Evolutionary conservation across 1,284 basidiomycete genomes (phyloP), one percentile per base, ranked within the genome.

Genomic region (Puccinia sorghi): DNA sequence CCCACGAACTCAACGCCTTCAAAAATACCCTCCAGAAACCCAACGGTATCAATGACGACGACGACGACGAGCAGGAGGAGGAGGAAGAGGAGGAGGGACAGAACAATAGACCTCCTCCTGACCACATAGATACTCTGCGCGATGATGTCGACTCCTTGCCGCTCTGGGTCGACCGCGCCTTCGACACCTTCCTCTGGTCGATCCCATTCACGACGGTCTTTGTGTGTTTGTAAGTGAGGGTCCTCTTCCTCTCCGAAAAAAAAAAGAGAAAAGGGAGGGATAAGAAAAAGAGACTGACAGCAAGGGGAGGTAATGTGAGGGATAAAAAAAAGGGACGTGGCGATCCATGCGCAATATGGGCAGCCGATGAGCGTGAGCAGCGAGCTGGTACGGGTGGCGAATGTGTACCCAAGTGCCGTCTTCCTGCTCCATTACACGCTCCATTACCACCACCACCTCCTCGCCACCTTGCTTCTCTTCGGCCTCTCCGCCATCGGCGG

Each of bases 351-450:
- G 22, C 76, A 79, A 37, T 79, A 79, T 27, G 76, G 76, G 8
- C 76, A 79, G 41, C 54, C 56, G 54, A 39, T 79, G 43, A 71
- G 69, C 13, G 43, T 79, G 11, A 7, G 50, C 17, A 48, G n/a
- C 13, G 80, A 77, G 63, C 41, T 72, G 17, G 32, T 20, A 8
- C 25, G 79, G 50, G 22, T 77, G 39, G 27, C 2, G 0, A 80
- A 70, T 20, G 59, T 80, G 6, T 48, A 57, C 15, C 59, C 77
- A 48, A 76, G 77, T 48, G 74, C 79, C 2, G 39, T 76, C 0
- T 70, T 81, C 27, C 57, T 80, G 41, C 70, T 81, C 8, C 79
- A 81, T 50, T 79, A 80, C 59, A 81, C 74, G 2, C 56, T 80
- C 11, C 80, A 80, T 25, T 74, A 80, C 48, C 50, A 79, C 20